Evolutionary conservation across 2,329 filamentous ascomycete species (phyloP).

Genomic region (Cytospora piceicola): DNA sequence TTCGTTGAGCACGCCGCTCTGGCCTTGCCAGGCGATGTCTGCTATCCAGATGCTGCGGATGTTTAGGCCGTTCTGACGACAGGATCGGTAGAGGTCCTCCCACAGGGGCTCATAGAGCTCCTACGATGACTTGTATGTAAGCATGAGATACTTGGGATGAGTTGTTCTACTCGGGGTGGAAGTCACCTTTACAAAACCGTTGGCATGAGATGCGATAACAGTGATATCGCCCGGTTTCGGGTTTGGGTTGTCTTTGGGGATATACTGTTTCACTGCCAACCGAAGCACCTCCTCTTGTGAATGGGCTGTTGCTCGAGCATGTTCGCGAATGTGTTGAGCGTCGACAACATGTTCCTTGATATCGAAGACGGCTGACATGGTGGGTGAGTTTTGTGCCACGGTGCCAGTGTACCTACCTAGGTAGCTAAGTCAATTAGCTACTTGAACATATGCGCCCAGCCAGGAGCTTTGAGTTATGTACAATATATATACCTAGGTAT

Average conservation of each 20-base stretch:
- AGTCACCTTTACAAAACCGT: slow-evolving; percentile 84
- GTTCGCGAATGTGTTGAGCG: slow-evolving; percentile 81
- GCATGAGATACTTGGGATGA: background rate
- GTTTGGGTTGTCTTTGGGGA: slow-evolving; percentile 68
- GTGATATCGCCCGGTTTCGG: slow-evolving; percentile 79
- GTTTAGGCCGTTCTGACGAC: slow-evolving; percentile 63
- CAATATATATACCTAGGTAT: no score
- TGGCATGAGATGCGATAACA: slow-evolving; percentile 85
- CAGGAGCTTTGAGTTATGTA: no score
- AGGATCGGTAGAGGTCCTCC: slow-evolving; percentile 72
- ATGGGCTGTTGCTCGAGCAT: slow-evolving; percentile 70
- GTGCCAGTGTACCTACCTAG: background rate
- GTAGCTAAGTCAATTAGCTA: no score
- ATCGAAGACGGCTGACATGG: slow-evolving; percentile 55
- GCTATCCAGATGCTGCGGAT: slow-evolving; percentile 89
- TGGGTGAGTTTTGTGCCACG: slow-evolving; percentile 8
- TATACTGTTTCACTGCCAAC: slow-evolving; percentile 86
- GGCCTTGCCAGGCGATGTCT: slow-evolving; percentile 84
- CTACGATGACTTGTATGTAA: slow-evolving; percentile 45
- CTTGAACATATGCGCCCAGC: no score
- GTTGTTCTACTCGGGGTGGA: background rate
- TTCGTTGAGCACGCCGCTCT: slow-evolving; percentile 79
- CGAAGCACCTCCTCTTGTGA: slow-evolving; percentile 75
- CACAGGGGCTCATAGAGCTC: slow-evolving; percentile 93
- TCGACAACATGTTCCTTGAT: slow-evolving; percentile 75